phyloP scores from a whole-genome alignment of 768 basidiomycete genomes.

The Xerocomus potaroensis region DNA sequence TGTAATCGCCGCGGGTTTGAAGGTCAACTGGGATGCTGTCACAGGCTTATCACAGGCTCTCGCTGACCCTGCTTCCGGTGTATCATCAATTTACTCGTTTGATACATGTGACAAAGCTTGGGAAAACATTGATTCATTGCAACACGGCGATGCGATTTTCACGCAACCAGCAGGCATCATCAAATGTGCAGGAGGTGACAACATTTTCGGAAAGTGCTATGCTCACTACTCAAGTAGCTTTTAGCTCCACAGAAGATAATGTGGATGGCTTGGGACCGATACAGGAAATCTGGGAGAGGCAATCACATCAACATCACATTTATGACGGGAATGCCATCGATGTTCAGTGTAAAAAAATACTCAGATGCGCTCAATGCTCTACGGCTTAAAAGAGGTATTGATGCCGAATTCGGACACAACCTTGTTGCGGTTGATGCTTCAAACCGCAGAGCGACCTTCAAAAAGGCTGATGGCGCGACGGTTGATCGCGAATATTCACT shows the following conservation, averaged over 20 bases:
- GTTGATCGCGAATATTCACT: conserved; percentile 75
- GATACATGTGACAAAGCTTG: conserved; percentile 87
- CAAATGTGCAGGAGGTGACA: conserved; percentile 86
- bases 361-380: conserved; percentile 79
- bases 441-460: conserved; percentile 83
- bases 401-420: conserved; percentile 80
- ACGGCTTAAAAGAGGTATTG: conserved; percentile 73
- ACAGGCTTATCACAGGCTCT: conserved; percentile 72
- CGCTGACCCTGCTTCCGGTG: conserved; percentile 69
- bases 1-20: conserved; percentile 84
- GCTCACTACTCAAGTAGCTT: conserved; percentile 3
- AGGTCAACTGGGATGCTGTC: conserved; percentile 80
- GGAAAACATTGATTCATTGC: conserved; percentile 72
- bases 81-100: conserved; percentile 91
- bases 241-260: conserved; percentile 87
- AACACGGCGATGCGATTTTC: conserved; percentile 83
- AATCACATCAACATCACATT: conserved; percentile 67
- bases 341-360: conserved; percentile 98
- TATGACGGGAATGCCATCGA: conserved; percentile 87
- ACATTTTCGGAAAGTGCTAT: not conserved
- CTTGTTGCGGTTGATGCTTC: conserved; percentile 66
- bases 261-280: conserved; percentile 96
- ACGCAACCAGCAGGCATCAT: conserved; percentile 91
- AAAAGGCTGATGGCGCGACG: conserved; percentile 64
- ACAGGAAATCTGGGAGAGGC: conserved; percentile 53